Conservation (phyloP, 768 basidiomycete species). For the Naematelia encephala region DNA sequence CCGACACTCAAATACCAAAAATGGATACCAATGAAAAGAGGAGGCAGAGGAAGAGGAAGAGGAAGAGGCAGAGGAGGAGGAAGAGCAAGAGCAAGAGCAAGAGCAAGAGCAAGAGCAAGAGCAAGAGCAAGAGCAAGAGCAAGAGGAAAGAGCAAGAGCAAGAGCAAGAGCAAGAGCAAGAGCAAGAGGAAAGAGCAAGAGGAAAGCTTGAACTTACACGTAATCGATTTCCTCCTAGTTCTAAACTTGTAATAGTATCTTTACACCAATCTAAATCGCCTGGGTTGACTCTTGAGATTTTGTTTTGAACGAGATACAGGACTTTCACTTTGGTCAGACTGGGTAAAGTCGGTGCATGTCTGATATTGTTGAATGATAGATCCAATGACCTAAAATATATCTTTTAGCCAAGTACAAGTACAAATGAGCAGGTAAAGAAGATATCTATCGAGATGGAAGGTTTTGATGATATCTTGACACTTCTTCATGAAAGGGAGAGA, state of each 20-base stretch:
- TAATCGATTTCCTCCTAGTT: constrained; percentile 89
- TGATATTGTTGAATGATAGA: constrained; percentile 89
- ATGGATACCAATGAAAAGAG: background rate
- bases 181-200: background rate
- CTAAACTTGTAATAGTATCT: constrained; percentile 70
- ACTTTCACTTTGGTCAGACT: constrained; percentile 59
- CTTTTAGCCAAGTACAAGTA: background rate
- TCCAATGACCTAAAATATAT: constrained; percentile 65
- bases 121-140: background rate
- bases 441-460: background rate
- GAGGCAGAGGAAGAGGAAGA: background rate
- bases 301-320: constrained; percentile 94
- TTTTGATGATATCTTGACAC: background rate
- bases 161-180: background rate
- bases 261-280: constrained; percentile 59
- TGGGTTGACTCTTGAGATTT: constrained; percentile 69
- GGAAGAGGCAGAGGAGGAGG: background rate
- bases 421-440: background rate
- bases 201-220: constrained; percentile 58
- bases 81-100: background rate
- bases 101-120: background rate
- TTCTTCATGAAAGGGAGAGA: background rate
- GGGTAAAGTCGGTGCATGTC: constrained; percentile 56
- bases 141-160: background rate
- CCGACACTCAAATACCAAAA: background rate